Percentiles rank a stretch among this genome's conserved stretches.
These are phyloP conservation scores for Aechmea fasciata DNA, from an alignment of 176 grass and related monocot species.

Conservation along the genomic window DNA sequence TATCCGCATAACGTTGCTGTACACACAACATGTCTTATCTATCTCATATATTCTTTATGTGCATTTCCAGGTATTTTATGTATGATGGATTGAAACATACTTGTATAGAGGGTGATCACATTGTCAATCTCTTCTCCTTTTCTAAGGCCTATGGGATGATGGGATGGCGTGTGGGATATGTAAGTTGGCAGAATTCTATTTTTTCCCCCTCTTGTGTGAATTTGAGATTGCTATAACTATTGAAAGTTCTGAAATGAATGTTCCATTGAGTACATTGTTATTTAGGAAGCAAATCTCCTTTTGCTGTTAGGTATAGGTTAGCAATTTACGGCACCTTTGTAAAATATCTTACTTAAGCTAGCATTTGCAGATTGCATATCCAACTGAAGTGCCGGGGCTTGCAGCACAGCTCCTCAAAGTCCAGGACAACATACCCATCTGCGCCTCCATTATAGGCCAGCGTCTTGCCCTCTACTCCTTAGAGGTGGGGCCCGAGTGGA, in stretches of 20 bases:
- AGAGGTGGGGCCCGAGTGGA: slow-evolving; percentile 67
- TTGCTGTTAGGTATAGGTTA: background rate
- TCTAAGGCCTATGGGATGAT: slow-evolving; percentile 99
- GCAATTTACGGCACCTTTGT: background rate
- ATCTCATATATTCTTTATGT: background rate
- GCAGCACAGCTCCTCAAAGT: slow-evolving; percentile 85
- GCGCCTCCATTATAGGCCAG: slow-evolving; percentile 82
- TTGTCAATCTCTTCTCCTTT: slow-evolving; percentile 95
- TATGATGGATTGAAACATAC: slow-evolving; percentile 89
- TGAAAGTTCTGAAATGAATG: background rate
- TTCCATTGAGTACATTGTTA: background rate
- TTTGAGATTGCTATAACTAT: background rate
- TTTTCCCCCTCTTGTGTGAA: background rate
- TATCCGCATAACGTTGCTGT: slow-evolving; percentile 4
- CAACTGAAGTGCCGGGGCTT: slow-evolving; percentile 57
- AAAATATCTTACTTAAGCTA: slow-evolving; percentile 11
- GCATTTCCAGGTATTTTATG: slow-evolving; percentile 80
- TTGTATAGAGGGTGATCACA: slow-evolving; percentile 84
- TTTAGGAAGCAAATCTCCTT: background rate
- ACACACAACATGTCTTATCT: slow-evolving; percentile 7
- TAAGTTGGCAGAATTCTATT: slow-evolving; percentile 34
- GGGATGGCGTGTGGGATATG: slow-evolving; percentile 99
- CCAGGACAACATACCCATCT: slow-evolving; percentile 97
- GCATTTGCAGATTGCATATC: slow-evolving; percentile 76
- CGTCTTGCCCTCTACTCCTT: slow-evolving; percentile 67